Conservation (phyloP, 208 protist genomes). For the Trichomonas vaginalis region DNA sequence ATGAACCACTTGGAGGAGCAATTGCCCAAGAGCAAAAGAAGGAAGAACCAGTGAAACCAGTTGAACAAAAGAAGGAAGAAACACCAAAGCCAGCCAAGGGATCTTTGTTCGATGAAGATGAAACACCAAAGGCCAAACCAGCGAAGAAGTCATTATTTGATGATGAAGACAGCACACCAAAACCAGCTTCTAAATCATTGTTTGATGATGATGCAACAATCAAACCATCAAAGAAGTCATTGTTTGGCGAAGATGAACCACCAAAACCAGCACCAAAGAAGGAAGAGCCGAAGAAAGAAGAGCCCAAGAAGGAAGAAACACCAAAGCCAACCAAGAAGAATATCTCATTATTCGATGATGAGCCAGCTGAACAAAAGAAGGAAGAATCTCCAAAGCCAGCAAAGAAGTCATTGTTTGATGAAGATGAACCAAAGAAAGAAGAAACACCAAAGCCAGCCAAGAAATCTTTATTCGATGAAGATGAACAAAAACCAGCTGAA, state of each 20-base stretch:
- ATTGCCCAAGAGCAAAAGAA: no score
- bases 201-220: neutral
- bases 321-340: neutral
- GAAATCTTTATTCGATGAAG: neutral
- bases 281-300: no score
- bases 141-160: neutral
- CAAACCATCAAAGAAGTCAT: neutral
- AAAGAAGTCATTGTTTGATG: neutral
- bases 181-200: no score
- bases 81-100: neutral
- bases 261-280: neutral
- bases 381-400: neutral
- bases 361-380: neutral
- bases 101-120: neutral
- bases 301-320: neutral
- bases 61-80: neutral
- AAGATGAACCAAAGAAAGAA: neutral
- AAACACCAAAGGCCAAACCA: neutral
- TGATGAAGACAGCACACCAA: no score
- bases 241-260: neutral
- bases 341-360: neutral
- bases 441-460: neutral
- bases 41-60: neutral
- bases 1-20: neutral
- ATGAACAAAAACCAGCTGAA: neutral